These are phyloP conservation scores for Lobulomyces angularis DNA, from an alignment of 192 early-diverging fungal species.

Conservation along the genomic window DNA sequence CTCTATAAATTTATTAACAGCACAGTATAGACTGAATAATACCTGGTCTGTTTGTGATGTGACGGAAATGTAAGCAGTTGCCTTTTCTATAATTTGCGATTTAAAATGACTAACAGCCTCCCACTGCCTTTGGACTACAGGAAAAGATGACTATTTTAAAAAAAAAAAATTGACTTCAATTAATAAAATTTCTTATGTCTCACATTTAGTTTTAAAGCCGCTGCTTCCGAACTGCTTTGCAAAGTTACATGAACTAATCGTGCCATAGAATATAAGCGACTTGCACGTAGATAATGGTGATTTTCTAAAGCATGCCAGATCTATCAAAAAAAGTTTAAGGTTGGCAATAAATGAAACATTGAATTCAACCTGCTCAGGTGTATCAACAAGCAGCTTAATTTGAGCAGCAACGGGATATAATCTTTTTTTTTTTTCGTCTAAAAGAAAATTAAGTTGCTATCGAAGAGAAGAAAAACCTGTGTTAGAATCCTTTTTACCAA, in stretches of 20 bases:
- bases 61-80: slow-evolving; percentile 32
- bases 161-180: slow-evolving; percentile 2
- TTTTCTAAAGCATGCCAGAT: slow-evolving; percentile 72
- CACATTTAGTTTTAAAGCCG: slow-evolving; percentile 10
- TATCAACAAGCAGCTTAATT: slow-evolving; percentile 72
- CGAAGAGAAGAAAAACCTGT: neutral
- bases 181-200: slow-evolving; percentile 7
- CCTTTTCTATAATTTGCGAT: slow-evolving; percentile 61
- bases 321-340: slow-evolving; percentile 18
- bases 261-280: slow-evolving; percentile 56
- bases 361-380: slow-evolving; percentile 63
- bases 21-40: neutral
- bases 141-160: slow-evolving; percentile 48
- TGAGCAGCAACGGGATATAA: slow-evolving; percentile 63
- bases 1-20: slow-evolving; percentile 19
- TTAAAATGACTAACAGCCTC: slow-evolving; percentile 64
- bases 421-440: slow-evolving; percentile 41
- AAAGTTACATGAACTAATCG: slow-evolving; percentile 56
- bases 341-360: neutral
- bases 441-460: neutral
- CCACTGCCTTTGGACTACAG: slow-evolving; percentile 73
- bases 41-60: slow-evolving; percentile 34
- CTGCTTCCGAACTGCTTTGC: slow-evolving; percentile 31
- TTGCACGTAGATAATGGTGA: slow-evolving; percentile 55
- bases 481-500: slow-evolving; percentile 4